These are phyloP conservation scores for Claviceps africana DNA, from an alignment of 2,329 filamentous ascomycete genomes.

Conservation along the genomic window DNA sequence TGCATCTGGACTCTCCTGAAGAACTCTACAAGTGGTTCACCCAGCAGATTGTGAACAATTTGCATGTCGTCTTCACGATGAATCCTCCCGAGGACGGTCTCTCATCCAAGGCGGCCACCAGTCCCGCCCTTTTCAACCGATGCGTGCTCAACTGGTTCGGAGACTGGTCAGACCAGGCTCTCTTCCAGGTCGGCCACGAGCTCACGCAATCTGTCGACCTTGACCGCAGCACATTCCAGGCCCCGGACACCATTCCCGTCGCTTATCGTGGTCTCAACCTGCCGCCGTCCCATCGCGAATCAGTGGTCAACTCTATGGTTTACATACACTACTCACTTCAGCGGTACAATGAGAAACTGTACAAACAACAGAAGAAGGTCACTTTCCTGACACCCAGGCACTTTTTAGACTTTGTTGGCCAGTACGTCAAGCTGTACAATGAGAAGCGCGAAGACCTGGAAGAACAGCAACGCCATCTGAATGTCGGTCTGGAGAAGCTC, in stretches of 20 bases:
- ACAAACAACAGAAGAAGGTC: slow-evolving; percentile 80
- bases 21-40: slow-evolving; percentile 99
- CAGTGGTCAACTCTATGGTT: slow-evolving; percentile 96
- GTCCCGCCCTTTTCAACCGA: slow-evolving; percentile 96
- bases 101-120: slow-evolving; percentile 91
- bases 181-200: slow-evolving; percentile 95
- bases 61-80: slow-evolving; percentile 99
- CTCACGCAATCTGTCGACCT: slow-evolving; percentile 93
- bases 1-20: slow-evolving; percentile 92
- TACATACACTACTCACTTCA: slow-evolving; percentile 94
- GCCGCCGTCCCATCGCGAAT: slow-evolving; percentile 79
- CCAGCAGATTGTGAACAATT: slow-evolving; percentile 94
- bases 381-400: slow-evolving; percentile 93
- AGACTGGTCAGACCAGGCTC: slow-evolving; percentile 97
- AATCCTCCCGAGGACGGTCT: slow-evolving; percentile 93
- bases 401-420: slow-evolving; percentile 94
- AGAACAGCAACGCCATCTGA: slow-evolving; percentile 95
- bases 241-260: slow-evolving; percentile 83
- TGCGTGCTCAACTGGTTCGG: slow-evolving; percentile 99
- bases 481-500: slow-evolving; percentile 94
- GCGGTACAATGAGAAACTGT: slow-evolving; percentile 72
- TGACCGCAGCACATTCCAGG: slow-evolving; percentile 70
- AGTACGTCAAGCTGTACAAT: slow-evolving; percentile 94
- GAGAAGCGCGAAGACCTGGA: slow-evolving; percentile 98
- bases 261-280: slow-evolving; percentile 76